Percentiles rank a stretch among this genome's conserved stretches.
These are phyloP conservation scores for Phytopythium aichiense DNA, from an alignment of 352 stramenopile species.

Conservation along the genomic window DNA sequence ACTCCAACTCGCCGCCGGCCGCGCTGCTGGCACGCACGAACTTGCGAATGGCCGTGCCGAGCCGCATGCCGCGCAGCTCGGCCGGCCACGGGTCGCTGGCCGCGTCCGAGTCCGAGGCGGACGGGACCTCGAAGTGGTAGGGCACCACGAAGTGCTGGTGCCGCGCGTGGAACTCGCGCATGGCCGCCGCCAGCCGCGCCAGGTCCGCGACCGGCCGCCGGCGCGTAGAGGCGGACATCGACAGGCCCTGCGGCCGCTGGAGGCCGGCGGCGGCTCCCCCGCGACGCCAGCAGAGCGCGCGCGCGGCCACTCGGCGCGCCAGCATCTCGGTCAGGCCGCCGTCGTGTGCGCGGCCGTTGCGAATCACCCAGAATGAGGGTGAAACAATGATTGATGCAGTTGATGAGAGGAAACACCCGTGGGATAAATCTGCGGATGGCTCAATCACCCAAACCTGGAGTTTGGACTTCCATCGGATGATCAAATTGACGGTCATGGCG, in stretches of 20 bases:
- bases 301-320: not conserved
- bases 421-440: too few species aligned
- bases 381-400: too few species aligned
- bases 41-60: slow-evolving; percentile 28
- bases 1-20: not conserved
- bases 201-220: slow-evolving; percentile 6
- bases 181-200: slow-evolving; percentile 19
- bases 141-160: slow-evolving; percentile 44
- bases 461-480: too few species aligned
- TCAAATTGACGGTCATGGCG: not conserved
- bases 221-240: not conserved
- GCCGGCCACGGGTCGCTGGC: slow-evolving; percentile 22
- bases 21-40: slow-evolving; percentile 15
- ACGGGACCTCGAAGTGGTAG: slow-evolving; percentile 31
- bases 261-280: not conserved
- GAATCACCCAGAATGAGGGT: too few species aligned
- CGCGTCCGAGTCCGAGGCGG: not conserved
- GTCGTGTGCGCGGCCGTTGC: too few species aligned
- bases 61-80: slow-evolving; percentile 29
- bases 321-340: not conserved
- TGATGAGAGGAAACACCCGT: too few species aligned
- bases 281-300: not conserved
- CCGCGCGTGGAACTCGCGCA: slow-evolving; percentile 30
- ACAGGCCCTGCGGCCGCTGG: not conserved
- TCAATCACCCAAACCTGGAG: too few species aligned